Base-by-base conservation (phyloP, 805 yeast species). In the Zygosaccharomyces bisporus region DNA sequence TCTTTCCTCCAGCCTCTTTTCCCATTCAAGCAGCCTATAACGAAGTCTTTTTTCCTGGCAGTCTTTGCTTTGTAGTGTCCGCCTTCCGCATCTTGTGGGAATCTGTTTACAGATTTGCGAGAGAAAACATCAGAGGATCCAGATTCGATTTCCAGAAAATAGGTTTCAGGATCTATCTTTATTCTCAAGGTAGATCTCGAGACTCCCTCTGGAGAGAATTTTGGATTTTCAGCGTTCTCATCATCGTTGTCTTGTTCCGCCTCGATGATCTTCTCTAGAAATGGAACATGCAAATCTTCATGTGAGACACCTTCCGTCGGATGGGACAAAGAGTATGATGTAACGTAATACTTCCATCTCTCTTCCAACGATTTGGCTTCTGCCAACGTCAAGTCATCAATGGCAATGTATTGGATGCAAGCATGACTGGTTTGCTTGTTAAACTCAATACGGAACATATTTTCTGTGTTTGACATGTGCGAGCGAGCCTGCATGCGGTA, bases 251-350 rank as follows among this genome's bases (percentile, higher is more conserved):
- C 83, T 42, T 74, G 79, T 35, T 71, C 81, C 8, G 77, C 76
- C 39, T 69, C 74, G 36, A 79, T 78, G 36, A 81, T 67, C 42
- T 72, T 74, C 54, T 80, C 83, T 52, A 86, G 69, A 65, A 91
- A 85, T 19, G 98, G 98, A 64, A 87, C 72, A 50, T 77, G 76
- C 44, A 93, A 76, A 53, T 80, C 80, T 34, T 84, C 80, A 14
- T 86, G 79, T 13, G 88, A 81, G 13, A 93, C 84, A 23, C 98
- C 98, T 65, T 93, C 99, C 2, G 99, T 93, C 30, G 99, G 98
- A 57, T 88, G 95, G 3, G 95, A 84, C 86, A 93, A 84, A 34
- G 90, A 78, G 64, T 85, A 93, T 34, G 95, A 86, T 0, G 98
- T 91, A 40, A 93, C 76, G 61, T 93, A 93, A 69, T 93, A 91